These are phyloP conservation scores for Trametes cingulata DNA, from an alignment of 768 basidiomycete genomes.

Conservation along the genomic window DNA sequence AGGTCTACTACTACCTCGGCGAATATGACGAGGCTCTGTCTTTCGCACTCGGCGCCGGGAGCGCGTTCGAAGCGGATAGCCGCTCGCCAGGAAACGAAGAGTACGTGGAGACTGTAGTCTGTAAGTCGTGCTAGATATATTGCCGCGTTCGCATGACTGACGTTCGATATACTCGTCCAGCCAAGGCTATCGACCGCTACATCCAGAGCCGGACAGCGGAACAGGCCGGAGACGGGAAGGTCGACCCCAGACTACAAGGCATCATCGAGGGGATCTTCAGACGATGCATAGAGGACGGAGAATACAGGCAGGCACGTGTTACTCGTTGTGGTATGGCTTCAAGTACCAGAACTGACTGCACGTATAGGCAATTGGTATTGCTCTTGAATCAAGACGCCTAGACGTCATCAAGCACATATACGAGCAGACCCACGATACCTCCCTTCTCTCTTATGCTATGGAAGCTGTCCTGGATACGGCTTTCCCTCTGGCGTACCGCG, in stretches of 20 bases:
- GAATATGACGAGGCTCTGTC: conserved; percentile 95
- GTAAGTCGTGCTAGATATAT: conserved; percentile 56
- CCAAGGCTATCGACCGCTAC: conserved; percentile 95
- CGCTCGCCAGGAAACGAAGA: conserved; percentile 68
- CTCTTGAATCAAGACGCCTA: conserved; percentile 85
- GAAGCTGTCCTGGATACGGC: conserved; percentile 89
- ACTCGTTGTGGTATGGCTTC: no score
- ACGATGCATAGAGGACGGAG: conserved; percentile 83
- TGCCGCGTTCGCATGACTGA: neutral
- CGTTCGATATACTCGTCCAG: conserved; percentile 41
- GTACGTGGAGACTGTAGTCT: conserved; percentile 92
- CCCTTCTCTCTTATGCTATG: conserved; percentile 87
- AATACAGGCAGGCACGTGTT: conserved; percentile 85
- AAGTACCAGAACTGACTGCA: no score
- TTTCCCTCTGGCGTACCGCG: conserved; percentile 82
- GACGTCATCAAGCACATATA: conserved; percentile 85
- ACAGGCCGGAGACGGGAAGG: conserved; percentile 52
- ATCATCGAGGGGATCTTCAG: conserved; percentile 91
- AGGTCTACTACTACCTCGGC: conserved; percentile 96
- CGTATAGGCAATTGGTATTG: conserved; percentile 87
- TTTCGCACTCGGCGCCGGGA: conserved; percentile 90
- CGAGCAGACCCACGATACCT: conserved; percentile 68
- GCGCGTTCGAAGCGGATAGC: conserved; percentile 78
- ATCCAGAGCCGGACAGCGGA: conserved; percentile 69
- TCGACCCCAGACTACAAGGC: conserved; percentile 76